Conservation (phyloP, 331 rosid species). For the Rhamnella rubrinervis region DNA sequence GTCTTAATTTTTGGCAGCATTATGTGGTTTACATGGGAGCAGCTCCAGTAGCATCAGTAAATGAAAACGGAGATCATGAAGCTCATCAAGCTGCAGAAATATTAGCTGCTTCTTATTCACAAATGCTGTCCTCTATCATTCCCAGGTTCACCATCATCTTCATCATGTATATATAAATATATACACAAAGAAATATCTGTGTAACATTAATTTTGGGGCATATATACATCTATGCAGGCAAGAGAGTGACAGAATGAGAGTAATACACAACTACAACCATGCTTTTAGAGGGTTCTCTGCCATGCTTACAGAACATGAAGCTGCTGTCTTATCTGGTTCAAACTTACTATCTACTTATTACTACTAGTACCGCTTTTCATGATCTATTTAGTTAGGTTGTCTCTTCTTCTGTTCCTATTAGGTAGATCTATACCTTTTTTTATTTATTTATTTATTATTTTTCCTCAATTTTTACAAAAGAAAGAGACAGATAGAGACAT, state of each 20-base stretch:
- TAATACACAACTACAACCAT: slow-evolving; percentile 66
- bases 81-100: slow-evolving; percentile 45
- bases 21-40: slow-evolving; percentile 93
- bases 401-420: too few relatives aligned
- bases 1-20: slow-evolving; percentile 43
- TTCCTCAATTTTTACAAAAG: too few relatives aligned
- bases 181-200: not conserved
- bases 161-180: not conserved
- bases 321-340: slow-evolving; percentile 74
- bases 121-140: slow-evolving; percentile 60
- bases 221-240: slow-evolving; percentile 32
- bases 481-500: too few relatives aligned
- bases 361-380: not conserved
- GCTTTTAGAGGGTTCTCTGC: slow-evolving; percentile 92
- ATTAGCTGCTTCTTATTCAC: slow-evolving; percentile 33
- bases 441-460: too few relatives aligned
- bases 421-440: too few relatives aligned
- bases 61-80: slow-evolving; percentile 32
- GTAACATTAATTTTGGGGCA: not conserved
- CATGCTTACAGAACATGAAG: slow-evolving; percentile 78
- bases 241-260: slow-evolving; percentile 54
- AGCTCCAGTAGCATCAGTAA: slow-evolving; percentile 46
- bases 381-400: not conserved
- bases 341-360: not conserved
- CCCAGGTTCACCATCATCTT: slow-evolving; percentile 46